Base-by-base conservation (phyloP, 2,329 filamentous ascomycete genomes). In the Hypomyces perniciosus region DNA sequence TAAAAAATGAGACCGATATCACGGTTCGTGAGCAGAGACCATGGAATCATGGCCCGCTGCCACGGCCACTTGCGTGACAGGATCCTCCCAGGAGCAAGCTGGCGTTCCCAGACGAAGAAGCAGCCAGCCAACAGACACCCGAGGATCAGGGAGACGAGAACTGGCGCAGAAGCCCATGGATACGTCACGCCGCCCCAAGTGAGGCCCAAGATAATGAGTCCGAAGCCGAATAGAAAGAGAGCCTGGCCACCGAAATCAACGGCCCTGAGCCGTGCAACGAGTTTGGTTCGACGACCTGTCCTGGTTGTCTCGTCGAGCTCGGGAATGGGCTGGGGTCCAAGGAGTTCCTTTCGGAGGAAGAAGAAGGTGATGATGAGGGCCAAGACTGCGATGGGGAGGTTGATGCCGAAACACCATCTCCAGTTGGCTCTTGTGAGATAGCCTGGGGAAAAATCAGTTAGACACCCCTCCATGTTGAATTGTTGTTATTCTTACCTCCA, bases 341-440 rank as follows among this genome's bases (percentile, higher is more conserved):
- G 70, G 6, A 86, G 72, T 40, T 84, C 77, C 30, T 77, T 74
- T 20, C 81, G 73, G 31, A 86, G 72, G 33, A 85, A 57, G 48
- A 83, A 64, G 58, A 79, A 78, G 45, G 80, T 71, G 38, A 80
- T 52, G n/a, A 77, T 44, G 34, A 84, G 69, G 5, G 75, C 77
- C 20, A 77, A 57, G 3, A 73, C 68, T 1, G 70, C 74, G 39
- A 84, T 72, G 12, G 80, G 80, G n/a, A 83, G 69, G 54, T 79
- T 81, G 48, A 86, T 75, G 35, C 76, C 80, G 61, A 87, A 87
- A 59, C 81, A 83, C 75, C 84, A 87, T 45, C 83, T 70, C 83
- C 84, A 87, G 55, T 73, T 76, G 4, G 72, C 65, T 34, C 71
- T 67, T 20, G 78, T 78, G 9, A 83, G 69, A 52, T 78, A 79